Conservation (phyloP, 2,329 filamentous ascomycete species). For the Calonectria pseudoreteaudii region DNA sequence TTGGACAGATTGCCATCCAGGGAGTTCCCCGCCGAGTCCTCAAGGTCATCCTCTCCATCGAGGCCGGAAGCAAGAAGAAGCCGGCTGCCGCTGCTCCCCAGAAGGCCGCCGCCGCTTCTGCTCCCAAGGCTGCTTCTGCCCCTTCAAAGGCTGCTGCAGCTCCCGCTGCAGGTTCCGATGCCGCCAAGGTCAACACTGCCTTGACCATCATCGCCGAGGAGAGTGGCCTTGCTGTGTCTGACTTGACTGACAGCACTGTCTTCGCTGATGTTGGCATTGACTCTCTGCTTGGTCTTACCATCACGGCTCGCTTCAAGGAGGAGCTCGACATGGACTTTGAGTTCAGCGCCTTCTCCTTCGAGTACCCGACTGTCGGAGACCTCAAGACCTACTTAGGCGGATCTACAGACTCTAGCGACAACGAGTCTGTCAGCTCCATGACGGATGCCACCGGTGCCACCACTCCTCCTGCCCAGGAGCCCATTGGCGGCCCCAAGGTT, state of each 20-base stretch:
- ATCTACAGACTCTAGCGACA: slow-evolving; percentile 18
- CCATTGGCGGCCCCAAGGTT: slow-evolving; percentile 8
- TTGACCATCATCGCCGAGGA: slow-evolving; percentile 33
- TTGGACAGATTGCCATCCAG: slow-evolving; percentile 47
- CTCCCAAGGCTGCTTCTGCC: neutral
- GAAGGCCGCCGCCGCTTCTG: neutral
- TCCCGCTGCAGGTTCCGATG: neutral
- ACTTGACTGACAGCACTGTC: slow-evolving; percentile 66
- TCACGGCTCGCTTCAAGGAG: slow-evolving; percentile 67
- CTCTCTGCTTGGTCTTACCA: slow-evolving; percentile 70
- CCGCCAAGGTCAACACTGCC: slow-evolving; percentile 17
- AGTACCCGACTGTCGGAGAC: slow-evolving; percentile 64
- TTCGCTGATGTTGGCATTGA: slow-evolving; percentile 71
- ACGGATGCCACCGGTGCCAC: neutral
- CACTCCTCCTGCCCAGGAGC: slow-evolving; percentile 19
- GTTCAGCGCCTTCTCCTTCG: slow-evolving; percentile 63
- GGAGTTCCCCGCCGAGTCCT: slow-evolving; percentile 35
- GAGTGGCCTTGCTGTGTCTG: slow-evolving; percentile 42
- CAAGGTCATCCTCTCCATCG: slow-evolving; percentile 32
- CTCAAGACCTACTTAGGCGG: slow-evolving; percentile 55
- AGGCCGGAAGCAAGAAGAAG: slow-evolving; percentile 32
- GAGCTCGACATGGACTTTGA: slow-evolving; percentile 67
- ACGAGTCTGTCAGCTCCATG: neutral
- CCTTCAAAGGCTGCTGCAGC: neutral
- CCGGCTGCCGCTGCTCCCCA: neutral